Evolutionary conservation across 495 filamentous ascomycete species (phyloP).

Genomic region (Xylaria grammica): DNA sequence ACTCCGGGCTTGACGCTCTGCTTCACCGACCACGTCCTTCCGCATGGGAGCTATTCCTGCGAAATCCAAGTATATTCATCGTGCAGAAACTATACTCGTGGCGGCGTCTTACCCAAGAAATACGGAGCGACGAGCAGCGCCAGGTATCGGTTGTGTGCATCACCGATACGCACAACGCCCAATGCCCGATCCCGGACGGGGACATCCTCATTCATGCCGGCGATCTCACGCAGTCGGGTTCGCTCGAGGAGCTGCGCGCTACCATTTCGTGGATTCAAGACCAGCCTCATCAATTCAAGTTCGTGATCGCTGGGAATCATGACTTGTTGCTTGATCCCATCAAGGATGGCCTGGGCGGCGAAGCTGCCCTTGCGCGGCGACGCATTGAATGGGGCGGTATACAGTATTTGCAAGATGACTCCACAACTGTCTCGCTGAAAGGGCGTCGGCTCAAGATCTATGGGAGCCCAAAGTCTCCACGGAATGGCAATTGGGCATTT

Average conservation of each 20-base stretch:
- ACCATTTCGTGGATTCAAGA: conserved; percentile 70
- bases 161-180: conserved; percentile 82
- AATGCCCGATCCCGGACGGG: conserved; percentile 68
- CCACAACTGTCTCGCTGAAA: conserved; percentile 35
- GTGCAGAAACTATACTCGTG: conserved; percentile 13
- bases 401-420: conserved; percentile 51
- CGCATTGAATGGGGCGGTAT: conserved; percentile 52
- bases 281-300: conserved; percentile 70
- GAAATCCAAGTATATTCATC: conserved; percentile 16
- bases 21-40: conserved; percentile 20
- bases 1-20: conserved; percentile 14
- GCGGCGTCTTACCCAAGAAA: conserved; percentile 52
- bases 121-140: conserved; percentile 66
- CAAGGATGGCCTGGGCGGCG: conserved; percentile 25
- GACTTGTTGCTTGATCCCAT: conserved; percentile 32
- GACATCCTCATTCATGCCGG: conserved; percentile 90
- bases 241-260: conserved; percentile 68
- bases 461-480: conserved; percentile 43
- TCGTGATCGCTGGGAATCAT: conserved; percentile 74
- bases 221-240: conserved; percentile 80
- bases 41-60: conserved; percentile 16
- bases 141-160: conserved; percentile 74
- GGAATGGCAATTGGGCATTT: conserved; percentile 41
- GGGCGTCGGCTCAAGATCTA: conserved; percentile 43
- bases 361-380: conserved; percentile 6